These are phyloP conservation scores for Hygrocybe punicea DNA, from an alignment of 768 basidiomycete species.

Conservation along the genomic window DNA sequence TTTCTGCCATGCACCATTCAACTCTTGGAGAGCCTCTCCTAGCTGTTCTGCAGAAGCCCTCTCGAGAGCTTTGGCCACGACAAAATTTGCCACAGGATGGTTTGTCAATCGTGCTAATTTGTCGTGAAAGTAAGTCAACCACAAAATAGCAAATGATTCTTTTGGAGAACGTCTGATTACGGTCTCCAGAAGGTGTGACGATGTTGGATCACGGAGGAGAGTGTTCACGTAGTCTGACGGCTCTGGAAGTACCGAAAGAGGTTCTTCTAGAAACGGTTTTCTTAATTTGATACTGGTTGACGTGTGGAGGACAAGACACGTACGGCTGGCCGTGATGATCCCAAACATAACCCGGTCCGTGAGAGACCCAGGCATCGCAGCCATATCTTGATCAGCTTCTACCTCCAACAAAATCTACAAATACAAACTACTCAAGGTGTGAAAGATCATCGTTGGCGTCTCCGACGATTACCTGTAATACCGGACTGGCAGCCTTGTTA, in stretches of 20 bases:
- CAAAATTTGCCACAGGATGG: constrained; percentile 95
- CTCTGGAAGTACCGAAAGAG: constrained; percentile 39
- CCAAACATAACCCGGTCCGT: constrained; percentile 81
- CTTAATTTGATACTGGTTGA: background rate
- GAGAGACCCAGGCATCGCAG: constrained; percentile 62
- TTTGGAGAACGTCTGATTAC: constrained; percentile 62
- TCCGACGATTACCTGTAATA: constrained; percentile 52
- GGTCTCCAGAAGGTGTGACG: constrained; percentile 87
- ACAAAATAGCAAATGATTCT: constrained; percentile 60
- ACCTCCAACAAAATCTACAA: constrained; percentile 75
- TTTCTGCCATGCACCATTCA: constrained; percentile 53
- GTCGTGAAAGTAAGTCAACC: constrained; percentile 74
- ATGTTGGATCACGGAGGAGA: constrained; percentile 79
- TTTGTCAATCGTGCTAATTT: constrained; percentile 67
- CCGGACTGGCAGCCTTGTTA: constrained; percentile 73
- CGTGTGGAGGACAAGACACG: constrained; percentile 27
- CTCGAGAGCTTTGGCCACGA: constrained; percentile 74
- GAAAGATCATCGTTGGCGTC: constrained; percentile 4
- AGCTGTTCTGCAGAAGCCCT: constrained; percentile 58
- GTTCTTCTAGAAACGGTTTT: constrained; percentile 31
- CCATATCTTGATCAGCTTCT: constrained; percentile 64
- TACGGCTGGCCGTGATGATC: constrained; percentile 63
- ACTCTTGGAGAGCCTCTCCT: constrained; percentile 52
- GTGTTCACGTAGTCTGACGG: constrained; percentile 78
- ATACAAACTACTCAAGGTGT: constrained; percentile 5